These are phyloP conservation scores for Colletotrichum acutatum DNA, from an alignment of 2,329 filamentous ascomycete species.

Conservation along the genomic window DNA sequence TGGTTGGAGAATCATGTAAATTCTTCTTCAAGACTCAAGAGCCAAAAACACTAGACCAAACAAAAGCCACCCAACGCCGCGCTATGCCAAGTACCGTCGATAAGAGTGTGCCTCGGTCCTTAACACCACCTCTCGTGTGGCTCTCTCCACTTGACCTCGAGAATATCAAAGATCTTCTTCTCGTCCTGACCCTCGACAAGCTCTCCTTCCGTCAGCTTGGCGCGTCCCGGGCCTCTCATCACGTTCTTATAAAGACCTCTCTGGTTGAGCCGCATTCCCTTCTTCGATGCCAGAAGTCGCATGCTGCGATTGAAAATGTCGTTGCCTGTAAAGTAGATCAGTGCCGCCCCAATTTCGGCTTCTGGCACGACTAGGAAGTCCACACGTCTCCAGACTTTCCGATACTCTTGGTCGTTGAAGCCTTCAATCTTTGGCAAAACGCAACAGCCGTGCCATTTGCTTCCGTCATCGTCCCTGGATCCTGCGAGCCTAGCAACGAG, in stretches of 20 bases:
- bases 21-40: background rate
- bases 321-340: conserved; percentile 97
- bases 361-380: conserved; percentile 87
- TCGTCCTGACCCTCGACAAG: conserved; percentile 81
- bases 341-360: conserved; percentile 81
- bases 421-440: conserved; percentile 65
- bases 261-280: conserved; percentile 88
- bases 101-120: background rate
- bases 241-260: conserved; percentile 80
- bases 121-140: conserved; percentile 81
- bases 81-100: conserved; percentile 14
- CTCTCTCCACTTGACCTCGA: conserved; percentile 87
- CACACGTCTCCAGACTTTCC: conserved; percentile 78
- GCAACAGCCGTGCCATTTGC: conserved; percentile 91
- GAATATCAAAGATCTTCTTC: conserved; percentile 80
- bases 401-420: conserved; percentile 46
- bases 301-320: conserved; percentile 94
- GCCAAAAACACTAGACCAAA: background rate
- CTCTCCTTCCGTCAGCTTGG: conserved; percentile 73
- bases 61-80: conserved; percentile 13
- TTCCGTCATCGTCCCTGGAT: conserved; percentile 63
- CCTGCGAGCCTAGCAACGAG: conserved; percentile 77
- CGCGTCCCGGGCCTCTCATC: conserved; percentile 65
- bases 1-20: background rate
- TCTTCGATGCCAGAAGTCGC: conserved; percentile 80